Base-by-base conservation (phyloP, 805 yeast genomes). In the Jamesozyma jinghongensis region DNA sequence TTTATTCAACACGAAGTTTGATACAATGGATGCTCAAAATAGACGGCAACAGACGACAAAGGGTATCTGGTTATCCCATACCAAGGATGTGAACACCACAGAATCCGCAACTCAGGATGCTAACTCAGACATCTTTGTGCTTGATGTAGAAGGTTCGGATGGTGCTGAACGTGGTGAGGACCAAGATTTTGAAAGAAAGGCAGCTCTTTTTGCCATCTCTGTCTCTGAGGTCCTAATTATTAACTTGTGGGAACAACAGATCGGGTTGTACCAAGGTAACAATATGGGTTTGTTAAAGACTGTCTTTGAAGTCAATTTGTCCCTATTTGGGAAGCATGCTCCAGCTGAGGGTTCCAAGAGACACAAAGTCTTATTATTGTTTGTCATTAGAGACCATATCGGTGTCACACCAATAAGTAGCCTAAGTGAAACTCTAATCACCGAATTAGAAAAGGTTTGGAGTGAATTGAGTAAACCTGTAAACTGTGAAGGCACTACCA, bases 141-240 rank as follows among this genome's bases (percentile, higher is more conserved):
- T 92, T 73, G 98, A 92, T 58, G 97, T 92, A n/a, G 98, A 92
- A 65, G 98, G 98, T 37, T 88, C 97, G 1, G 98, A 92, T 65
- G 97, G 98, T 37, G 74, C 96, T 45, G 98, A 92, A 64, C 75
- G 97, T 41, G 97, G 97, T 19, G 98, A 92, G 54, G 97, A 92
- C 62, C 97, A 92, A 63, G 98, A 92, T 63, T 92, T 92, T 61
- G 98, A 92, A 63, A 75, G 98, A 43, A 92, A 92, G 52, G 88
- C 96, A 1, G 97, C 97, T 0, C 67, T 92, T 33, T 92, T 92
- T 68, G 97, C 98, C 0, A 68, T 92, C 46, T 77, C 97, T 10
- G 88, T 96, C 0, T 79, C 92, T 13, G 97, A 92, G 56, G 79
- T 88, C 4, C 69, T 92, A 51, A 86, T 92, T 45, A 82, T 92